phyloP scores from a whole-genome alignment of 2,329 filamentous ascomycete species.

The Xylaria sp. region DNA sequence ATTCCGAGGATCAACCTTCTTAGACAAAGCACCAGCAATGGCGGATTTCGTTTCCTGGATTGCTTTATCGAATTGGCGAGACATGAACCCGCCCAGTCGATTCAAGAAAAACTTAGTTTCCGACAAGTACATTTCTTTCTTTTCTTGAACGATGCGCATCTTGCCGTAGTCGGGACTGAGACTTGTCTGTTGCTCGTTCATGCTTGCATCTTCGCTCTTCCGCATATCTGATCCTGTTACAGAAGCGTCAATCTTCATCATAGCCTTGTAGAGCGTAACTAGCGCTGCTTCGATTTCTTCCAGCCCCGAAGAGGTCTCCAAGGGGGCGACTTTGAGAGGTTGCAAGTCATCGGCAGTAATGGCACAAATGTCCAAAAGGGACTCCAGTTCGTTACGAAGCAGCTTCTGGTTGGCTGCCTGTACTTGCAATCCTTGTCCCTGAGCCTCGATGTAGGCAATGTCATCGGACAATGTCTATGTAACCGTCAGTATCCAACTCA shows the following conservation, averaged over 20 bases:
- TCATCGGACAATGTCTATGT: constrained; percentile 87
- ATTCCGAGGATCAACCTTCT: constrained; percentile 72
- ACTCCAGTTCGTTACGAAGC: constrained; percentile 86
- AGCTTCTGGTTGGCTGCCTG: constrained; percentile 97
- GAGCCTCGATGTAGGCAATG: constrained; percentile 95
- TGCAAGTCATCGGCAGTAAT: constrained; percentile 80
- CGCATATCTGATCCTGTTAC: constrained; percentile 61
- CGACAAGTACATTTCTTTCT: constrained; percentile 84
- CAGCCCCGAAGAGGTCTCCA: constrained; percentile 73
- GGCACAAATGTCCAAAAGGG: constrained; percentile 87
- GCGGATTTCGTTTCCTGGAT: constrained; percentile 72
- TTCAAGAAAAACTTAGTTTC: constrained; percentile 80
- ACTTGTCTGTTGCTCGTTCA: constrained; percentile 52
- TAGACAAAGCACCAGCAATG: constrained; percentile 64
- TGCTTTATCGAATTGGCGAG: constrained; percentile 77
- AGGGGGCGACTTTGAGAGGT: constrained; percentile 72
- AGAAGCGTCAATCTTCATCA: constrained; percentile 89
- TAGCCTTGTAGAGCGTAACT: constrained; percentile 85
- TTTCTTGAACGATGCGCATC: constrained; percentile 94
- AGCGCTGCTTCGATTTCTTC: constrained; percentile 79
- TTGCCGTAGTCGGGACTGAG: constrained; percentile 79
- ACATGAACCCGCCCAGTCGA: constrained; percentile 81
- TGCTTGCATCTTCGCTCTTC: constrained; percentile 56
- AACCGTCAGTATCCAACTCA: constrained; percentile 33
- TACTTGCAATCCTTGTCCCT: constrained; percentile 94